Percentiles rank a stretch among this genome's conserved stretches.
phyloP scores from a whole-genome alignment of 148 eudicot species.

The Silene conica region DNA sequence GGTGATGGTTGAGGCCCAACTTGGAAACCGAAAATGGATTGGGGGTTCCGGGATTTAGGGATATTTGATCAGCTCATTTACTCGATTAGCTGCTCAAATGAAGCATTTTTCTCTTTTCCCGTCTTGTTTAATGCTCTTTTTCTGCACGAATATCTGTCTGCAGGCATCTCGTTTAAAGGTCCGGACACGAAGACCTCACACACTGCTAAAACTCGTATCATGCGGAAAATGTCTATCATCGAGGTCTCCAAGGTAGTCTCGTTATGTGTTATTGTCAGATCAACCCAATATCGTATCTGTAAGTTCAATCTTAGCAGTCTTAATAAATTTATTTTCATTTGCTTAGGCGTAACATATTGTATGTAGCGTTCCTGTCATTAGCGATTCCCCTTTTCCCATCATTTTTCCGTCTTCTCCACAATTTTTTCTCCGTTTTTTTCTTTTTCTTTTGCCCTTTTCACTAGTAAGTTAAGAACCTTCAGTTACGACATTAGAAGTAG shows the following conservation, averaged over 20 bases:
- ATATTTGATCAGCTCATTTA: too few relatives aligned
- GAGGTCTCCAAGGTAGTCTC: slow-evolving; percentile 59
- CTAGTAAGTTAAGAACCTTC: not conserved
- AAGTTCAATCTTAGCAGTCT: slow-evolving; percentile 22
- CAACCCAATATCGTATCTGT: slow-evolving; percentile 20
- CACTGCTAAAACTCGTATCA: slow-evolving; percentile 53
- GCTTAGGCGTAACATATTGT: slow-evolving; percentile 9
- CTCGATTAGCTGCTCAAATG: too few relatives aligned
- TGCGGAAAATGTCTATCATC: slow-evolving; percentile 74
- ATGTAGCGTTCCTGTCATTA: slow-evolving; percentile 4
- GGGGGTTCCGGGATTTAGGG: too few relatives aligned
- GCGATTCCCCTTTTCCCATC: not conserved
- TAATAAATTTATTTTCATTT: slow-evolving; percentile 17
- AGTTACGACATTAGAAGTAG: not conserved
- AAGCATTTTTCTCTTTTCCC: too few relatives aligned
- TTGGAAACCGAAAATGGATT: too few relatives aligned
- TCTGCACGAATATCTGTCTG: too few relatives aligned
- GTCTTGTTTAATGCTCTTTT: too few relatives aligned
- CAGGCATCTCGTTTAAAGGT: slow-evolving; percentile 68
- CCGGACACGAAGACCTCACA: slow-evolving; percentile 47
- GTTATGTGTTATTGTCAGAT: slow-evolving; percentile 4
- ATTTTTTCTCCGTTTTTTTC: not conserved
- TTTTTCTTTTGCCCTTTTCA: not conserved
- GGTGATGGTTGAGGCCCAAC: too few relatives aligned
- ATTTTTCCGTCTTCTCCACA: not conserved